Evolutionary conservation across 306 rosid genomes (phyloP).

Genomic region (Abrus precatorius): DNA sequence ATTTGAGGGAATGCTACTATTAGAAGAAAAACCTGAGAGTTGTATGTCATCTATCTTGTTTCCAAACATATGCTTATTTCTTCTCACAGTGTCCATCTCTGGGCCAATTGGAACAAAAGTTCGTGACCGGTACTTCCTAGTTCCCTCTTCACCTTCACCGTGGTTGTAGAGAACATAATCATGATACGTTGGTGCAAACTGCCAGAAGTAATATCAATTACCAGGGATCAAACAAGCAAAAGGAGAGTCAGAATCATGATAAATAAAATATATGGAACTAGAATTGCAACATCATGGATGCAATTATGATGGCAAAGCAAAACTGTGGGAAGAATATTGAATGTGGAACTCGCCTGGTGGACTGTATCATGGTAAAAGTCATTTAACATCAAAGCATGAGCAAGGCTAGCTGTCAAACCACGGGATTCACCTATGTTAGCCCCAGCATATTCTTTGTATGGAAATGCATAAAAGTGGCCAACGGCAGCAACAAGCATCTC

Average conservation of each 20-base stretch:
- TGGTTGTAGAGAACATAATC: slow-evolving; percentile 93
- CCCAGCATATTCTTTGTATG: slow-evolving; percentile 94
- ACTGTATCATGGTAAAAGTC: slow-evolving; percentile 94
- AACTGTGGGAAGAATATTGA: slow-evolving; percentile 1
- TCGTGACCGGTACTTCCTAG: slow-evolving; percentile 84
- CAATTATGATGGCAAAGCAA: background rate
- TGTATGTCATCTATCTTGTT: slow-evolving; percentile 79
- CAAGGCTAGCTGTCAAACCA: slow-evolving; percentile 81
- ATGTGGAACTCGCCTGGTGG: slow-evolving; percentile 73
- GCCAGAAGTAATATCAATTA: slow-evolving; percentile 49
- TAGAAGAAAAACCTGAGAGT: slow-evolving; percentile 72
- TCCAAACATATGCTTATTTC: slow-evolving; percentile 71
- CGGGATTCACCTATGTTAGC: slow-evolving; percentile 81
- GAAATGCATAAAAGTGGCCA: slow-evolving; percentile 90
- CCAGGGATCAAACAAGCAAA: slow-evolving; percentile 35
- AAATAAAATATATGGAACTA: slow-evolving; percentile 23
- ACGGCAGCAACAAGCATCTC: slow-evolving; percentile 95
- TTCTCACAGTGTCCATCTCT: slow-evolving; percentile 90
- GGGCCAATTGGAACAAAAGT: slow-evolving; percentile 94
- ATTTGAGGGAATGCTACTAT: slow-evolving; percentile 57
- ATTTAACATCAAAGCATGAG: slow-evolving; percentile 80
- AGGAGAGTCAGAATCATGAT: background rate
- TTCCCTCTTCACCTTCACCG: slow-evolving; percentile 82
- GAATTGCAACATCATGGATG: background rate
- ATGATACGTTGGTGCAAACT: slow-evolving; percentile 97